Conservation (phyloP, 257 asterid genomes). For the Solanum raphanifolium region DNA sequence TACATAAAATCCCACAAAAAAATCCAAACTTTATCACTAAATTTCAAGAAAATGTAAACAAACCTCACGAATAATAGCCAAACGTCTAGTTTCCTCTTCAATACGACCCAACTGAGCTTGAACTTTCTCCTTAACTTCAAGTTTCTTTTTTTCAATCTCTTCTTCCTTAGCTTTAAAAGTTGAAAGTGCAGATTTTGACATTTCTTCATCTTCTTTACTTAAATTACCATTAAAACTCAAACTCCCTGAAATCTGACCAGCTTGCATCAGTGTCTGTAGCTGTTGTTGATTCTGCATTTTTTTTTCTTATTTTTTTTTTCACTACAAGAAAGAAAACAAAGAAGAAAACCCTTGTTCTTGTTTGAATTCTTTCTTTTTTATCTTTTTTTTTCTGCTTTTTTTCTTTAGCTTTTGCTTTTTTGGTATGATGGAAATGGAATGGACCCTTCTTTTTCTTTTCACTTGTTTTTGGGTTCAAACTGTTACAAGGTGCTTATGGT, state of each 20-base stretch:
- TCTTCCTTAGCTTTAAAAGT: slow-evolving; percentile 75
- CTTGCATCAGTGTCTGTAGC: slow-evolving; percentile 9
- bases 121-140: slow-evolving; percentile 50
- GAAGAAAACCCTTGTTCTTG: neutral
- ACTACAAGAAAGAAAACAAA: neutral
- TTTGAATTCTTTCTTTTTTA: neutral
- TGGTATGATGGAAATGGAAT: neutral
- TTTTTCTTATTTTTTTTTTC: neutral
- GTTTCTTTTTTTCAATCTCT: slow-evolving; percentile 70
- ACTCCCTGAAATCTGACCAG: slow-evolving; percentile 2
- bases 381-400: neutral
- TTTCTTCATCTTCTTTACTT: slow-evolving; percentile 42
- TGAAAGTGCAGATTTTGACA: slow-evolving; percentile 58
- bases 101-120: slow-evolving; percentile 78
- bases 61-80: slow-evolving; percentile 80
- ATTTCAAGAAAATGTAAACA: neutral
- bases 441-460: neutral
- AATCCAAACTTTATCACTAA: neutral
- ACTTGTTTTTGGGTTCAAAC: neutral
- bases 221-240: slow-evolving; percentile 5
- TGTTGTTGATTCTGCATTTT: neutral
- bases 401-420: neutral
- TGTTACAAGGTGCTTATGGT: neutral
- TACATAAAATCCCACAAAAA: neutral
- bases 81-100: slow-evolving; percentile 66